Evolutionary conservation across 1,284 basidiomycete species (phyloP).

Genomic region (Hemileia vastatrix): DNA sequence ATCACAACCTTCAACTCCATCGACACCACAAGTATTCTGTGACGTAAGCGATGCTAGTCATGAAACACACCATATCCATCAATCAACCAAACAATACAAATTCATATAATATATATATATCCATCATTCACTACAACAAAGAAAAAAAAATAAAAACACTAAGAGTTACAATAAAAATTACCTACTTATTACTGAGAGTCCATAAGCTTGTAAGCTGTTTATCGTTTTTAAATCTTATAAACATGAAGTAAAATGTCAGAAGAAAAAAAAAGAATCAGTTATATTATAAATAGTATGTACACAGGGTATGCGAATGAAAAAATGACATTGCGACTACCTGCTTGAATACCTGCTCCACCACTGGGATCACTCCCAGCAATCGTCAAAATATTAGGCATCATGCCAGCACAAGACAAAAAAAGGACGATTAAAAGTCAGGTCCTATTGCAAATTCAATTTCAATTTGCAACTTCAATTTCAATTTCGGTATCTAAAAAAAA

Average conservation of each 20-base stretch:
- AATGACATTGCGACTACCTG: conserved; percentile 43
- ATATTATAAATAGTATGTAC: no score
- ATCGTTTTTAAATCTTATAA: conserved; percentile 63
- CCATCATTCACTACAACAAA: no score
- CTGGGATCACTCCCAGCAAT: conserved; percentile 79
- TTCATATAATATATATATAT: no score
- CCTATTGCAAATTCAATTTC: no score
- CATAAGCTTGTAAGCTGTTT: conserved; percentile 68
- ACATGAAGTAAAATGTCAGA: not conserved
- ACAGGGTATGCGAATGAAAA: not conserved
- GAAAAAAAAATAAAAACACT: no score
- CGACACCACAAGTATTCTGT: conserved; percentile 80
- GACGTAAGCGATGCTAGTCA: conserved; percentile 65
- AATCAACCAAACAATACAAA: no score
- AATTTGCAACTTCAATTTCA: no score
- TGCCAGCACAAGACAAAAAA: no score
- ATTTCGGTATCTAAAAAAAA: no score
- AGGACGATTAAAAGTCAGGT: no score
- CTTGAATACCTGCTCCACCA: conserved; percentile 84
- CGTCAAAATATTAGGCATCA: conserved; percentile 55
- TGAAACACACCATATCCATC: no score
- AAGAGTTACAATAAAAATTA: not conserved
- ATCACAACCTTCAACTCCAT: conserved; percentile 49
- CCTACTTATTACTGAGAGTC: conserved; percentile 63
- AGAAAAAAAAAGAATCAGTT: not conserved